These are phyloP conservation scores for Apiospora koreana DNA, from an alignment of 2,329 filamentous ascomycete species.

Conservation along the genomic window DNA sequence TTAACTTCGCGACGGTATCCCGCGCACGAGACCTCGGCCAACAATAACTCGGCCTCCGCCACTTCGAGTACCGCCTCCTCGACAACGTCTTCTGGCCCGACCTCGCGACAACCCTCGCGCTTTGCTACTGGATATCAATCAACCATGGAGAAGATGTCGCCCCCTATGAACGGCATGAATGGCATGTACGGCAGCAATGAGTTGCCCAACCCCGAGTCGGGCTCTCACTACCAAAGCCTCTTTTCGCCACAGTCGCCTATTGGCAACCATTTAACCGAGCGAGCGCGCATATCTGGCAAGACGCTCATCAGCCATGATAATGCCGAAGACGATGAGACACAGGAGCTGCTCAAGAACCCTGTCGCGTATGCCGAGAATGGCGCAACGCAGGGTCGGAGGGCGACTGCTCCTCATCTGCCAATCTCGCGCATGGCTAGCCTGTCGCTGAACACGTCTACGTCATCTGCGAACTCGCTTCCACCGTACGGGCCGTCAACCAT, in stretches of 20 bases:
- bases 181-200: constrained; percentile 49
- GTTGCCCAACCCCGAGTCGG: constrained; percentile 58
- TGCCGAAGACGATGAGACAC: constrained; percentile 71
- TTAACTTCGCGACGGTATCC: constrained; percentile 50
- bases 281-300: constrained; percentile 64
- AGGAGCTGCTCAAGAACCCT: constrained; percentile 70
- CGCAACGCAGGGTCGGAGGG: constrained; percentile 59
- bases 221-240: constrained; percentile 58
- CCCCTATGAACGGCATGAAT: constrained; percentile 53
- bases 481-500: constrained; percentile 41
- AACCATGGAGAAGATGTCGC: constrained; percentile 61
- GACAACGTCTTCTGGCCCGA: constrained; percentile 46
- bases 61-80: constrained; percentile 44
- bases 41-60: constrained; percentile 27
- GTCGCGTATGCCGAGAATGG: constrained; percentile 75
- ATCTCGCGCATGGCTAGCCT: constrained; percentile 68
- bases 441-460: constrained; percentile 69
- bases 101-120: constrained; percentile 55
- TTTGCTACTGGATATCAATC: constrained; percentile 63
- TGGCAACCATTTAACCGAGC: constrained; percentile 67
- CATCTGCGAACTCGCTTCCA: constrained; percentile 58
- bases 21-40: constrained; percentile 38
- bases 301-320: constrained; percentile 70
- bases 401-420: constrained; percentile 72
- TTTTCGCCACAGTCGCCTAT: constrained; percentile 77